These are phyloP conservation scores for Reutealis trisperma DNA, from an alignment of 345 rosid genomes.

Conservation along the genomic window DNA sequence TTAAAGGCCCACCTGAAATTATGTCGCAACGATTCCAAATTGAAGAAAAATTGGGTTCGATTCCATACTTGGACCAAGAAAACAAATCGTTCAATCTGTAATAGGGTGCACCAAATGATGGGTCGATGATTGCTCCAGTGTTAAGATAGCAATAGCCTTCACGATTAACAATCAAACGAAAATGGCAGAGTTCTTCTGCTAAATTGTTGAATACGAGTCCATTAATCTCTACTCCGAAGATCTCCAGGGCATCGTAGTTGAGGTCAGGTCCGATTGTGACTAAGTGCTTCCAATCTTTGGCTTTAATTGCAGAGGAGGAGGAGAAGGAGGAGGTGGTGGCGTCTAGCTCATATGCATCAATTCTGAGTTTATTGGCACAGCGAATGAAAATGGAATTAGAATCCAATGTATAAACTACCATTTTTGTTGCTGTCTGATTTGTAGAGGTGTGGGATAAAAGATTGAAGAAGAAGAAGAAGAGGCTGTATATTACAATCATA, in stretches of 20 bases:
- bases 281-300: not conserved
- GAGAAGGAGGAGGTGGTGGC: not conserved
- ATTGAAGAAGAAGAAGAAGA: not conserved
- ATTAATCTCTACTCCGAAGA: not conserved
- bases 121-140: not conserved
- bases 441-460: no score
- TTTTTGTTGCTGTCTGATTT: no score
- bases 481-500: not conserved
- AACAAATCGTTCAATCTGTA: slow-evolving; percentile 1
- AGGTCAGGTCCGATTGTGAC: not conserved
- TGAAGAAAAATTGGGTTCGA: not conserved
- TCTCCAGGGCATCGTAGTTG: not conserved
- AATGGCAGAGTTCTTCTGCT: not conserved
- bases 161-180: no score
- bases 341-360: no score
- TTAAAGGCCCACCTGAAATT: not conserved
- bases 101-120: not conserved
- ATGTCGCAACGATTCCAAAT: not conserved
- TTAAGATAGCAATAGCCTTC: no score
- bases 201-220: not conserved
- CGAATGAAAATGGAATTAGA: no score
- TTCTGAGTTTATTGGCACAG: no score
- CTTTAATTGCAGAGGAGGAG: not conserved
- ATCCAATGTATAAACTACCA: no score
- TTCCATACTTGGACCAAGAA: not conserved